Conservation (phyloP, 179 eudicot genomes). For the Heliamphora pulchella region DNA sequence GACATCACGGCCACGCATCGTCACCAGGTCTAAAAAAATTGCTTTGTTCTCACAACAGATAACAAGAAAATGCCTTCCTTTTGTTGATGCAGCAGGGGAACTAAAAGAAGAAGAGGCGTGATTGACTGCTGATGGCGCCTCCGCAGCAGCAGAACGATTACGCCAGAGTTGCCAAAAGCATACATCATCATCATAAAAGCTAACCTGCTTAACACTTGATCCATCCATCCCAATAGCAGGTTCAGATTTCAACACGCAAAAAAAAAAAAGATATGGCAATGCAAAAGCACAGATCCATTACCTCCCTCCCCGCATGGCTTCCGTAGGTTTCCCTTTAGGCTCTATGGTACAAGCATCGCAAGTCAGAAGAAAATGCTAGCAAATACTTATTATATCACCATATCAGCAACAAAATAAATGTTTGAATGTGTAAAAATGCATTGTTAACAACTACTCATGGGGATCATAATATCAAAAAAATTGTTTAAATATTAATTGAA, state of each 20-base stretch:
- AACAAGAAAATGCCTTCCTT: conserved; percentile 92
- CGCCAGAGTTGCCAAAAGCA: conserved; percentile 82
- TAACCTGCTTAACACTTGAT: conserved; percentile 90
- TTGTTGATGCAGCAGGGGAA: conserved; percentile 79
- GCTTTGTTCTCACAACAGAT: conserved; percentile 95
- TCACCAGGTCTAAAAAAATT: conserved; percentile 86
- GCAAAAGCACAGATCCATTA: conserved; percentile 29
- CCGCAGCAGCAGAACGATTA: conserved; percentile 87
- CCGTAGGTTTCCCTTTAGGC: conserved; percentile 82
- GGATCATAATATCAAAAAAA: not conserved
- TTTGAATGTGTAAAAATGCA: not conserved
- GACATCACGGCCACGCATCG: conserved; percentile 99
- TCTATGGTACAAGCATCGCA: conserved; percentile 30
- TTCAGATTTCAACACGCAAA: conserved; percentile 17
- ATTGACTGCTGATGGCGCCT: conserved; percentile 77
- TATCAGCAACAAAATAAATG: not conserved
- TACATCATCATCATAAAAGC: conserved; percentile 93
- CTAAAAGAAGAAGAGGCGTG: conserved; percentile 54
- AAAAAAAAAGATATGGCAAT: conserved; percentile 12
- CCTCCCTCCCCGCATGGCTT: conserved; percentile 96
- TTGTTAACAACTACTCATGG: not conserved
- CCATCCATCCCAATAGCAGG: conserved; percentile 23
- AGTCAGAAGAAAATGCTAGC: conserved; percentile 15
- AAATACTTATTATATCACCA: not conserved
- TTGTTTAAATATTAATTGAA: not conserved